Evolutionary conservation across 192 early-diverging fungal genomes (phyloP), one percentile per base, ranked within the genome.

Genomic region (Mortierella alpina): DNA sequence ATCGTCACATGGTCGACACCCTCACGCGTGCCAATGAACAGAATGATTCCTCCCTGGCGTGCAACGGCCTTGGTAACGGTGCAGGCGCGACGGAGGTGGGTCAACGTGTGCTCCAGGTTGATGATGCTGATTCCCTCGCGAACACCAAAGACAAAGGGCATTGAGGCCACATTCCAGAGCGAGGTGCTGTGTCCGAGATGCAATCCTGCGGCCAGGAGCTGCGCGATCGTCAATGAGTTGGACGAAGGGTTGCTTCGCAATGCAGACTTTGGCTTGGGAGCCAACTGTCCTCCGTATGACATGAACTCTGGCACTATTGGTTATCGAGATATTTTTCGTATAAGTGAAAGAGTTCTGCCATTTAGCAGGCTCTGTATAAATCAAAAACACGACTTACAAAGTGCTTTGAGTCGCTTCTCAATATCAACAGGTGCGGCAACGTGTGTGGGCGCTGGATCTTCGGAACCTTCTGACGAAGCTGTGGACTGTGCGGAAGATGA

Each of bases 101-200:
- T 90, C 64, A 98, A 79, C 2, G 97, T 97, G 50, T 96, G 93
- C 68, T 99, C 96, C 56, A 96, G 80, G 75, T 99, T 96, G 85
- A 99, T 96, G 64, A 99, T 93, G 72, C 93, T 93, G 45, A 98
- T 91, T 40, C 95, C 96, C 51, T 92, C 83, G 52, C 97, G 92
- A 22, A 91, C 88, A 60, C 97, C 97, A 75, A 92, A 95, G 52
- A 99, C 95, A 81, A 90, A 96, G 7, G 94, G 92, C 58, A 95
- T 83, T 52, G 94, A 97, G 68, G 88, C 71, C 15, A 92, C 90
- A 70, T 97, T 92, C 94, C 92, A 95, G 47, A 87, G 78, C 23
- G 87, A 86, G 31, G 87, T 88, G 10, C 88, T 85, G 83, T 98
- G 96, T 57, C 97, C 97, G 63, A 99, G 80, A 83, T 99, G 97